phyloP scores from a whole-genome alignment of 202 grass and related monocot species.

The Setaria italica region DNA sequence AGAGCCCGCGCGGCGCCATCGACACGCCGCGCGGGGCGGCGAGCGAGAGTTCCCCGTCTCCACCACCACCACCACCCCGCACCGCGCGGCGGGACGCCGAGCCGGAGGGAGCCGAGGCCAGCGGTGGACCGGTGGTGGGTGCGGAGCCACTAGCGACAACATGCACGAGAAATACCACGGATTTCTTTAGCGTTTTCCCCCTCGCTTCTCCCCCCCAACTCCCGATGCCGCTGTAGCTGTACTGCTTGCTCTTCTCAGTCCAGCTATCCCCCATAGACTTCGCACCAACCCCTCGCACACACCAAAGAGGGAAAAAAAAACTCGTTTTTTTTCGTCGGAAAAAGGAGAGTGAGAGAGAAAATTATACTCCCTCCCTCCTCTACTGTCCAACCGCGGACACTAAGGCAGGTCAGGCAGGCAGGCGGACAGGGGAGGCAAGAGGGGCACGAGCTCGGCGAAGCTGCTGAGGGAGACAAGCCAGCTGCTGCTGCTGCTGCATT shows the following conservation, averaged over 20 bases:
- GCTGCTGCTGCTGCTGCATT: slow-evolving; percentile 24
- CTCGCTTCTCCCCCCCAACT: slow-evolving; percentile 14
- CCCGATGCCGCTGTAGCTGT: slow-evolving; percentile 37
- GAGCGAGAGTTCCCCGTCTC: background rate
- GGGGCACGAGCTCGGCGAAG: slow-evolving; percentile 47
- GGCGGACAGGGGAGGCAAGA: slow-evolving; percentile 19
- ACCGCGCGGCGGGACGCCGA: background rate
- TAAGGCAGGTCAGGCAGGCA: slow-evolving; percentile 48
- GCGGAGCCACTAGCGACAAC: slow-evolving; percentile 56
- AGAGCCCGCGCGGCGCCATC: background rate
- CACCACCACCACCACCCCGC: background rate
- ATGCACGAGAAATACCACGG: slow-evolving; percentile 43
- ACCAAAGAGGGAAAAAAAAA: slow-evolving; percentile 30
- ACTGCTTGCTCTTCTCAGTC: slow-evolving; percentile 36
- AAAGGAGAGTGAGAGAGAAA: slow-evolving; percentile 3
- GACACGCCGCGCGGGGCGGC: background rate
- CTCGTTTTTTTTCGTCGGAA: background rate
- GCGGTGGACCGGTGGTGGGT: slow-evolving; percentile 42
- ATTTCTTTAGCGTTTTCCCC: slow-evolving; percentile 19
- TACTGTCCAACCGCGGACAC: slow-evolving; percentile 61
- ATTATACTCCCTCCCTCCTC: slow-evolving; percentile 42
- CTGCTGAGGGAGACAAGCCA: background rate
- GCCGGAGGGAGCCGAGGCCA: background rate
- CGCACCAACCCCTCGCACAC: slow-evolving; percentile 60
- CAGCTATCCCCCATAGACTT: slow-evolving; percentile 60